Percentiles rank a stretch among this genome's conserved stretches.
phyloP scores from a whole-genome alignment of 2,329 filamentous ascomycete species.

The Botrytis sinoallii region DNA sequence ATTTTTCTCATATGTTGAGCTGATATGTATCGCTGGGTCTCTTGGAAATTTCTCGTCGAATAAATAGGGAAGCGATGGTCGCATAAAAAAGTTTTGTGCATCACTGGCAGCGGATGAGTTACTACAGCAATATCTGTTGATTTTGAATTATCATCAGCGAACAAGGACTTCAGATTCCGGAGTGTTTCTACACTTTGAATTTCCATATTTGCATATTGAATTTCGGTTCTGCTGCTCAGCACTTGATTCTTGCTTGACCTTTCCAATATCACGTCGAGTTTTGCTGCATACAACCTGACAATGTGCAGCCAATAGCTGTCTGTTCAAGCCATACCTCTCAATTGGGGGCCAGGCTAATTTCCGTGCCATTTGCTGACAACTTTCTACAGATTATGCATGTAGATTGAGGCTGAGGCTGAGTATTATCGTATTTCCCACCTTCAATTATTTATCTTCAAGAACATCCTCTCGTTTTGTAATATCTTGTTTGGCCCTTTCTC shows the following conservation, averaged over 20 bases:
- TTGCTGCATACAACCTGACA: neutral
- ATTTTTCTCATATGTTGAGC: neutral
- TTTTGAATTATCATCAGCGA: neutral
- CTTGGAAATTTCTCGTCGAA: neutral
- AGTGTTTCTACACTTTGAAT: neutral
- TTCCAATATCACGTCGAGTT: neutral
- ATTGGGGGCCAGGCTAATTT: neutral
- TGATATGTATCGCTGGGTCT: neutral
- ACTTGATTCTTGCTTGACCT: neutral
- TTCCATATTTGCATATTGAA: neutral
- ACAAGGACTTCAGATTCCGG: neutral
- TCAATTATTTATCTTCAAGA: neutral
- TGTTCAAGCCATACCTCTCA: neutral
- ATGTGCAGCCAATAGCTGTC: neutral
- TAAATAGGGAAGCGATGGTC: neutral
- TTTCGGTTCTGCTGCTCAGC: neutral
- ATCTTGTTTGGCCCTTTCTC: neutral
- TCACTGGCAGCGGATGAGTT: neutral
- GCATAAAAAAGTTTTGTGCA: neutral
- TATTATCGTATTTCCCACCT: neutral
- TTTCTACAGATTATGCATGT: neutral
- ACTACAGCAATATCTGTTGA: neutral
- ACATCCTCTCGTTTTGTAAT: neutral
- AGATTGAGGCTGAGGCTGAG: neutral
- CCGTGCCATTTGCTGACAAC: neutral